Percentiles rank a stretch among this genome's conserved stretches.
phyloP scores from a whole-genome alignment of 148 eudicot species.

The Fagopyrum esculentum region DNA sequence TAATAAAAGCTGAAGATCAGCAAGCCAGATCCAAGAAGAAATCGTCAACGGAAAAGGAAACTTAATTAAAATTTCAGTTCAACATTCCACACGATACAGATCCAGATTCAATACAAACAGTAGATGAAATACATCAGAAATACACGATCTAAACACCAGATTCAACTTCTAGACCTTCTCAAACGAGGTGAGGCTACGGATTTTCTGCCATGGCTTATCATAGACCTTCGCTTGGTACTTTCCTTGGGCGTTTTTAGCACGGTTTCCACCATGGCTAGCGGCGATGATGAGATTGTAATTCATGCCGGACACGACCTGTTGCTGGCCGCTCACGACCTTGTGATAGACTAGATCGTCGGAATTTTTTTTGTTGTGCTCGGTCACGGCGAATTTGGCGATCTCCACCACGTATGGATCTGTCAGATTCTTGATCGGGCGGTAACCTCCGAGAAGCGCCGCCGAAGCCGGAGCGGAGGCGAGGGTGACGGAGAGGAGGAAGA shows the following conservation, averaged over 20 bases:
- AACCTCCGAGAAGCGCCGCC: slow-evolving; percentile 21
- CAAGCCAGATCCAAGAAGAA: not conserved
- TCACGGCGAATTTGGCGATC: slow-evolving; percentile 42
- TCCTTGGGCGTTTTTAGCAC: slow-evolving; percentile 14
- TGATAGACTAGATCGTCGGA: slow-evolving; percentile 11
- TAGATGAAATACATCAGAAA: not conserved
- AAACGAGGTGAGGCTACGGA: slow-evolving; percentile 28
- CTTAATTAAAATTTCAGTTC: not conserved
- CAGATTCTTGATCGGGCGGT: slow-evolving; percentile 28
- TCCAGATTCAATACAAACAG: not conserved
- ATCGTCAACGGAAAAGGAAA: not conserved
- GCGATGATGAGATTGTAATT: slow-evolving; percentile 32
- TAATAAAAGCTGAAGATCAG: not conserved
- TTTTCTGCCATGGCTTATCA: slow-evolving; percentile 34
- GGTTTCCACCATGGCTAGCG: slow-evolving; percentile 27
- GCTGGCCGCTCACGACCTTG: slow-evolving; percentile 27
- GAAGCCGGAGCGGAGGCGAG: not conserved
- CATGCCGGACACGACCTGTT: slow-evolving; percentile 45
- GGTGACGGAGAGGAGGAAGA: not conserved
- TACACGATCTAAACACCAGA: not conserved
- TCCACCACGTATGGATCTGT: slow-evolving; percentile 30
- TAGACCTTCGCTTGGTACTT: slow-evolving; percentile 30
- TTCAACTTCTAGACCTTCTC: slow-evolving; percentile 9
- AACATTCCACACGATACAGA: not conserved
- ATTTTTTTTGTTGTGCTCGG: slow-evolving; percentile 29